Evolutionary conservation across 164 flowering plant genomes (phyloP), one percentile per base, ranked within the genome.

Genomic region (Cinnamomum micranthum): DNA sequence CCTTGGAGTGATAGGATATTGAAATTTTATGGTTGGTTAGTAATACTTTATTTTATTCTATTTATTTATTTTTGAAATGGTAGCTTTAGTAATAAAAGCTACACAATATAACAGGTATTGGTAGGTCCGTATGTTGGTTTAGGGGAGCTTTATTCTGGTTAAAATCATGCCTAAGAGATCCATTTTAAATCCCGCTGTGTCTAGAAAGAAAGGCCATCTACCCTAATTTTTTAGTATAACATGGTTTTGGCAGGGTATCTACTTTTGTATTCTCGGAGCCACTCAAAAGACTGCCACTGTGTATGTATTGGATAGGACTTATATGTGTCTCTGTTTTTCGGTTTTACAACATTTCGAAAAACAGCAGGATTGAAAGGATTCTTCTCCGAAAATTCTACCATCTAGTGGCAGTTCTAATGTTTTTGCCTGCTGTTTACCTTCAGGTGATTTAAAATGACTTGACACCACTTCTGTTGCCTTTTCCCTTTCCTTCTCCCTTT

Each of bases 361-460:
- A 79, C 73, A 93, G 98, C 77, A 93, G 85, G 86, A 82, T 88
- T 70, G 97, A 93, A 85, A 88, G 99, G 81, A 93, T 95, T 81
- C 93, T 95, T 76, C 97, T 95, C 73, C 90, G 99, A 50, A 95
- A 93, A 76, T 93, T 92, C 80, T 95, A 95, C 83, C 99, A 95
- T 85, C 86, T 95, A 68, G 81, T 95, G 89, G 99, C 98, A 76
- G 98, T 95, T 74, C 77, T 75, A 65, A 95, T 95, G 92, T 95
- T 95, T 86, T 65, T 90, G 68, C 99, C 99, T 76, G 98, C 98
- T 80, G 86, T 92, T 78, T 79, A 93, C 68, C 85, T 85, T 66
- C 95, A 95, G 99, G 98, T 95, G 71, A 77, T 60, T 74, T 74
- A 55, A 76, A 23, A 68, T 58, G 25, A 17, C 35, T 14, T 63